These are phyloP conservation scores for Penicillium roqueforti DNA, from an alignment of 495 filamentous ascomycete species.

Conservation along the genomic window DNA sequence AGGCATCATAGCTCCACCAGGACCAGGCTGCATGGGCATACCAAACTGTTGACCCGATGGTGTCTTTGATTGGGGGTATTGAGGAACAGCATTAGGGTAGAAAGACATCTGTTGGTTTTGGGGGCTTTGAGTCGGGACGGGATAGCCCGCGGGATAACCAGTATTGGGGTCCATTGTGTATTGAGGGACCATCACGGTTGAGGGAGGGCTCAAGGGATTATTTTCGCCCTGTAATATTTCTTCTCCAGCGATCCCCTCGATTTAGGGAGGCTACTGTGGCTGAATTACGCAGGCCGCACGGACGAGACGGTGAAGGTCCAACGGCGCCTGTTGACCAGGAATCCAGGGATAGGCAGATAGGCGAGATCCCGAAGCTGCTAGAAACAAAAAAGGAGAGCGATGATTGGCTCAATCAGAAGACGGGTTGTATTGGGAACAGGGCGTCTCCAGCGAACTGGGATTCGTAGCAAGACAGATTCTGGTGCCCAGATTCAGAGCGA, in stretches of 20 bases:
- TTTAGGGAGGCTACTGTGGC: conserved; percentile 11
- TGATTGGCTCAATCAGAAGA: conserved; percentile 24
- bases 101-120: conserved; percentile 37
- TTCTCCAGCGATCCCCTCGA: conserved; percentile 10
- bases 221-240: conserved; percentile 15
- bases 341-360: conserved; percentile 26
- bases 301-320: conserved; percentile 14
- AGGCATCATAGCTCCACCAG: conserved; percentile 45
- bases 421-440: conserved; percentile 19
- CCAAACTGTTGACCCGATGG: conserved; percentile 30
- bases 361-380: not conserved
- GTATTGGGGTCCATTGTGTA: conserved; percentile 44
- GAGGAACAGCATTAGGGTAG: conserved; percentile 38
- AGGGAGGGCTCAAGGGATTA: conserved; percentile 6
- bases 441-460: conserved; percentile 16
- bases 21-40: conserved; percentile 39
- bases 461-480: conserved; percentile 30
- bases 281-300: conserved; percentile 25
- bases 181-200: conserved; percentile 19
- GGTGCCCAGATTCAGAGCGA: conserved; percentile 32
- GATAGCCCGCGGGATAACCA: conserved; percentile 40
- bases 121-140: conserved; percentile 38
- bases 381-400: conserved; percentile 2
- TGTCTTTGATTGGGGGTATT: conserved; percentile 39
- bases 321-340: conserved; percentile 11